Evolutionary conservation across 73 alveolate genomes (phyloP), one percentile per base, ranked within the genome.

Genomic region (Stentor roeselii): DNA sequence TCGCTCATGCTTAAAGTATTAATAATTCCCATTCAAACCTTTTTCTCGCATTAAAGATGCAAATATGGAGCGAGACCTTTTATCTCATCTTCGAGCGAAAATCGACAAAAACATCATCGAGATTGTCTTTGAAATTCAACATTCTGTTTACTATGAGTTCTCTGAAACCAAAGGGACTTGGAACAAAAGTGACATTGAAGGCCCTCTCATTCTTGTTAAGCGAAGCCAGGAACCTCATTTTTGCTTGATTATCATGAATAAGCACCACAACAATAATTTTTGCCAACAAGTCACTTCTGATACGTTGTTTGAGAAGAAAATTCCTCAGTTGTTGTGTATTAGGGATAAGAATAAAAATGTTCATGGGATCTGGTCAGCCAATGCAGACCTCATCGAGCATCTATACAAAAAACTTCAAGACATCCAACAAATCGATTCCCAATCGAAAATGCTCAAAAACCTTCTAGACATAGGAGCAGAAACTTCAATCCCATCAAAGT

Each of bases 21-120:
- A 50, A 50, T 50, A 50, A 50, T 50, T 50, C 67, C 67, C 6
- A 50, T 21, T 21, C 67, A 50, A 50, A 11, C 67, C 67, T 50
- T 11, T 11, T 50, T 21, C 21, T 50, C 30, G 21, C n/a, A n/a
- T n/a, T n/a, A n/a, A n/a, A n/a, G n/a, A n/a, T n/a, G n/a, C 21
- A 50, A 50, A 50, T 50, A 50, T 50, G 67, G 67, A 50, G 67
- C 6, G 67, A 50, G 67, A 50, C 21, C 41, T 67, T 14, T 11
- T 67, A 67, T 30, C 80, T 34, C 11, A 14, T 15, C 80, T 67
- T 11, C 37, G 37, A 34, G 34, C 27, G 21, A 67, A 32, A 67
- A 32, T 67, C 80, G 80, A 67, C 37, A 67, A 67, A 67, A 40
- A n/a, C 15, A 67, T 67, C 80, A 34, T 67, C 41, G 80, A 67